Evolutionary conservation across 2,329 filamentous ascomycete species (phyloP).

Genomic region (Geosmithia putterillii): DNA sequence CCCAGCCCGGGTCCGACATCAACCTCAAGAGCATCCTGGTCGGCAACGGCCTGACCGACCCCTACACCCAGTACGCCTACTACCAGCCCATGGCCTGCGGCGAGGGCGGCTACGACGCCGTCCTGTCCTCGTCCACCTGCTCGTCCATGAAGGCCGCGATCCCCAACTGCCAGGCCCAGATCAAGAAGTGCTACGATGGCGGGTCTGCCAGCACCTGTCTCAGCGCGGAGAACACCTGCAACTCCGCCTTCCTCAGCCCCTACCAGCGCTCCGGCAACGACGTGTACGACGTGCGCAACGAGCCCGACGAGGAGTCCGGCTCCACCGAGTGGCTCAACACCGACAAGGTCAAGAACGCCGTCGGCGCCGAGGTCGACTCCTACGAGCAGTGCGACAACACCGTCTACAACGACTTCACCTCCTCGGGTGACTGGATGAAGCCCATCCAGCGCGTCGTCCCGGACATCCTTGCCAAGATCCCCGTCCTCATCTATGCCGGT

Average conservation of each 20-base stretch:
- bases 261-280: slow-evolving; percentile 92
- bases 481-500: slow-evolving; percentile 86
- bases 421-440: slow-evolving; percentile 98
- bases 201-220: slow-evolving; percentile 69
- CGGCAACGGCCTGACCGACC: slow-evolving; percentile 92
- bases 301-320: slow-evolving; percentile 66
- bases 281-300: slow-evolving; percentile 75
- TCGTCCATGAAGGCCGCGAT: slow-evolving; percentile 84
- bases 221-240: slow-evolving; percentile 94
- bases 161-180: slow-evolving; percentile 78
- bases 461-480: slow-evolving; percentile 76
- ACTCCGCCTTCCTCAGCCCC: slow-evolving; percentile 87
- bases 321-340: slow-evolving; percentile 83
- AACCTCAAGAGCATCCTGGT: slow-evolving; percentile 93
- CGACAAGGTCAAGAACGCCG: slow-evolving; percentile 66
- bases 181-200: slow-evolving; percentile 82
- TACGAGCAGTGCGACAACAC: slow-evolving; percentile 98
- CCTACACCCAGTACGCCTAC: slow-evolving; percentile 82
- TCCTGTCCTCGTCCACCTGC: slow-evolving; percentile 67
- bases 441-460: slow-evolving; percentile 90
- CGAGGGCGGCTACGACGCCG: slow-evolving; percentile 83
- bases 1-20: slow-evolving; percentile 93
- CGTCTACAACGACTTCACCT: slow-evolving; percentile 96
- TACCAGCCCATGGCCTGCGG: slow-evolving; percentile 98
- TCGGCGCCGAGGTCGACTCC: slow-evolving; percentile 76